Evolutionary conservation across 2,329 filamentous ascomycete species (phyloP), one percentile per base, ranked within the genome.

Genomic region (Epichloe glyceriae): DNA sequence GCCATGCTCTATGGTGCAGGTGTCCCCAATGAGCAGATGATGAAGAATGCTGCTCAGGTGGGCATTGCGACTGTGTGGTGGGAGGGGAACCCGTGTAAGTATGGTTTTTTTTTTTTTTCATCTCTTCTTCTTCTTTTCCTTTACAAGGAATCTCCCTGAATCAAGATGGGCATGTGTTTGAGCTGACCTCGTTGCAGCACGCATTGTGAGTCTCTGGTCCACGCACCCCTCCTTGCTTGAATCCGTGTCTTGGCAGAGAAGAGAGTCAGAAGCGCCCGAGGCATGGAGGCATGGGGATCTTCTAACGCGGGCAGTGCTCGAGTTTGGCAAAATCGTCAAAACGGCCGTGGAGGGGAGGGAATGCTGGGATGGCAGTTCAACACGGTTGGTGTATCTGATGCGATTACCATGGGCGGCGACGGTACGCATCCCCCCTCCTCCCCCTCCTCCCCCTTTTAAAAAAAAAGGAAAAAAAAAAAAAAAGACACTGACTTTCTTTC

Each of bases 1-100:
- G 88, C 91, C 41, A 96, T 96, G 91, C 78, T 97, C 20, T 97
- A 95, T 68, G 90, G 86, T 14, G 89, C 91, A 8, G 91, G 91
- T 22, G 86, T 97, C 35, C 87, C 89, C 1, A 80, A 88, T 62
- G 76, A 81, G 60, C 75, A 93, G 51, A 81, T 83, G 61, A 95
- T 97, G 87, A 90, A 91, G 70, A 91, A 78, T 52, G 85, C 86
- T 49, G 88, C 91, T 12, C 91, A 97, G 56, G 86, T 97, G 26
- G 91, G 91, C 52, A 81, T 96, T 62, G 85, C 89, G 7, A 89
- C 86, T 5, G 87, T 96, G 4, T 96, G 90, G 90, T 97, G 90
- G 90, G 89, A 96, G 69, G 91, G 91, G 30, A 96, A 96, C 64
- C 88, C 91, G 38, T 96, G 90, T 80, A 95, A 95, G 83, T 87